A percentile compares a stretch with the other conserved stretches of the same genome.
phyloP scores from a whole-genome alignment of 306 rosid species.

The Sindora glabra region DNA sequence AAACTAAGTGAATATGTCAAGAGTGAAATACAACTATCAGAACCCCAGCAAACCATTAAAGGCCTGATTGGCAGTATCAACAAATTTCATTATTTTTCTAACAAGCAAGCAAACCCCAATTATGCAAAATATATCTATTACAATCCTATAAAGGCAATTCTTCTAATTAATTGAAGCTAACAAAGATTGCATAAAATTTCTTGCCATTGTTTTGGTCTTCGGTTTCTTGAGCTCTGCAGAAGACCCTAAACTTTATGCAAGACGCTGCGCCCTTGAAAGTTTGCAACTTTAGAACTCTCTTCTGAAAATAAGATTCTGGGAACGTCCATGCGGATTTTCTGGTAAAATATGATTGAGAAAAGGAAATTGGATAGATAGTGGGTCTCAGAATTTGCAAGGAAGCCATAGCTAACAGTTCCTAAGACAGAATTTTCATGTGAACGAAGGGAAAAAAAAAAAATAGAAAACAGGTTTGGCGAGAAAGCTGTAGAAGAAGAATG shows the following conservation, averaged over 20 bases:
- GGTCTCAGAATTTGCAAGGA: conserved; percentile 49
- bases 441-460: background rate
- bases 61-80: too few species aligned
- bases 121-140: background rate
- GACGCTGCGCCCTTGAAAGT: conserved; percentile 17
- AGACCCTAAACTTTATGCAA: conserved; percentile 30
- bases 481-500: conserved; percentile 16
- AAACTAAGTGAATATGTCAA: too few species aligned
- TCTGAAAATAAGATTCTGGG: conserved; percentile 23
- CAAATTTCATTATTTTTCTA: background rate
- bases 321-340: conserved; percentile 33
- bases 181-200: background rate
- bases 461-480: conserved; percentile 3
- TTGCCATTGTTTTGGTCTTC: conserved; percentile 67
- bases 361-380: conserved; percentile 42
- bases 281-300: conserved; percentile 28
- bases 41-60: too few species aligned
- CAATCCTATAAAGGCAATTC: background rate
- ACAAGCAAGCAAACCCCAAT: background rate
- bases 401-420: conserved; percentile 40
- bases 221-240: conserved; percentile 50
- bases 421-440: conserved; percentile 25
- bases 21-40: too few species aligned
- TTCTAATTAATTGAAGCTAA: background rate
- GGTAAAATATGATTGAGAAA: conserved; percentile 39